phyloP scores from a whole-genome alignment of 2,329 filamentous ascomycete species.

The Parastagonospora avenae region DNA sequence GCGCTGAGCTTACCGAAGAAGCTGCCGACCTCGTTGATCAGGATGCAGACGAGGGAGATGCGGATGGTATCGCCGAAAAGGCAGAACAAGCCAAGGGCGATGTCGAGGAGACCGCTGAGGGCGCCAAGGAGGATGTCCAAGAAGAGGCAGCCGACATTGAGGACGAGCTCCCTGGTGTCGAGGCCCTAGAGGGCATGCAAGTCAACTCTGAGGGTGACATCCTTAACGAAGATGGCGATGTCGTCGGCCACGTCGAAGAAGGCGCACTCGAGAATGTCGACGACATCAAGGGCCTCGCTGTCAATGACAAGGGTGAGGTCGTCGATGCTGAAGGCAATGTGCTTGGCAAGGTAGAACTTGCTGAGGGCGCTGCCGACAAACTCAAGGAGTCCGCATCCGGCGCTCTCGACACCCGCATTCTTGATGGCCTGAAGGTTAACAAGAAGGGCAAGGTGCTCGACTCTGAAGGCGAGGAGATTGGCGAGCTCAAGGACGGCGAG shows the following conservation, averaged over 20 bases:
- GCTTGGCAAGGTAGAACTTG: constrained; percentile 57
- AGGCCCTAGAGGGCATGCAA: constrained; percentile 57
- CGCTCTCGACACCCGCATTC: constrained; percentile 53
- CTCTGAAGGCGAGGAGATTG: constrained; percentile 57
- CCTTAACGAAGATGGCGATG: constrained; percentile 55
- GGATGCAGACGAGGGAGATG: constrained; percentile 36
- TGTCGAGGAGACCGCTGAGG: constrained; percentile 39
- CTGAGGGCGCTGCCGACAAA: constrained; percentile 55
- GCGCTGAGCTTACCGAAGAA: constrained; percentile 57
- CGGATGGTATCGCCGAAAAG: constrained; percentile 28
- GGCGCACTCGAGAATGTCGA: constrained; percentile 48
- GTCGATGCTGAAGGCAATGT: constrained; percentile 58
- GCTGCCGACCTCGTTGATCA: constrained; percentile 46
- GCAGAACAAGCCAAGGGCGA: constrained; percentile 28
- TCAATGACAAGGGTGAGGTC: constrained; percentile 58
- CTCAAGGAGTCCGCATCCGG: constrained; percentile 49
- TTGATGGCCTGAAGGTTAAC: constrained; percentile 61
- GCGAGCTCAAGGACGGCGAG: constrained; percentile 56
- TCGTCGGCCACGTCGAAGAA: constrained; percentile 56
- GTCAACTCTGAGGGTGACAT: constrained; percentile 57
- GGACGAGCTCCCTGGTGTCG: constrained; percentile 57
- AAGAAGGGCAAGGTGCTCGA: constrained; percentile 62
- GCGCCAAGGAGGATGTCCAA: constrained; percentile 36
- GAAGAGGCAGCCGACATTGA: constrained; percentile 50
- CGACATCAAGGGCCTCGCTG: constrained; percentile 54